phyloP scores from a whole-genome alignment of 345 rosid genomes.

The Eucalyptus shirleyi region DNA sequence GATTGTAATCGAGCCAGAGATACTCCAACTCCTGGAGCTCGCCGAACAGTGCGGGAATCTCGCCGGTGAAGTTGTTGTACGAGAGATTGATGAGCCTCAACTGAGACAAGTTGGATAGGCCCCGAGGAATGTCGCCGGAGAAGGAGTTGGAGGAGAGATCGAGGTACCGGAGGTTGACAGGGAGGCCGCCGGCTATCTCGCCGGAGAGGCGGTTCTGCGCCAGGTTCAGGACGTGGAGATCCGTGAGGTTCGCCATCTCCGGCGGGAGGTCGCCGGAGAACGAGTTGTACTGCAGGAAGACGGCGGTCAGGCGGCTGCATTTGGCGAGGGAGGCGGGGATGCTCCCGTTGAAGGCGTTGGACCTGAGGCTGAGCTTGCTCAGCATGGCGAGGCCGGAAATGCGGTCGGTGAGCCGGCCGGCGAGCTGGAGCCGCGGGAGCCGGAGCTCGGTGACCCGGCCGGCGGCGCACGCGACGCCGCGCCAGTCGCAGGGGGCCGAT shows the following conservation, averaged over 20 bases:
- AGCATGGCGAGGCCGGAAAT: conserved; percentile 40
- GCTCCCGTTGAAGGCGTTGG: conserved; percentile 67
- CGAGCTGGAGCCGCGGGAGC: conserved; percentile 66
- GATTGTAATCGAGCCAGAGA: conserved; percentile 67
- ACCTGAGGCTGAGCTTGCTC: conserved; percentile 57
- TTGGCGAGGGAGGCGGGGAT: conserved; percentile 60
- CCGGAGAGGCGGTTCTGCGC: conserved; percentile 75
- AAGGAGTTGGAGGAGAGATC: conserved; percentile 72
- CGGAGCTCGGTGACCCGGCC: conserved; percentile 62
- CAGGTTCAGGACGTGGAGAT: conserved; percentile 45
- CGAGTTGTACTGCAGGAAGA: conserved; percentile 81
- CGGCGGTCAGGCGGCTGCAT: conserved; percentile 58
- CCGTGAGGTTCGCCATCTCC: conserved; percentile 41
- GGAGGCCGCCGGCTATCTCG: conserved; percentile 32
- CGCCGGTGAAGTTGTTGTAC: conserved; percentile 57
- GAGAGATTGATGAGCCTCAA: conserved; percentile 54
- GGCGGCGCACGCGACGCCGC: conserved; percentile 45
- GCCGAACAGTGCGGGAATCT: conserved; percentile 63
- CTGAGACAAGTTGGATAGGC: conserved; percentile 30
- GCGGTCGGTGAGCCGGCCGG: conserved; percentile 52
- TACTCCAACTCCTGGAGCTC: conserved; percentile 50
- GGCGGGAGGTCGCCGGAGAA: conserved; percentile 68
- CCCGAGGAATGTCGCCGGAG: conserved; percentile 54
- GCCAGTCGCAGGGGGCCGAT: conserved; percentile 92
- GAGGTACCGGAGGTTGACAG: conserved; percentile 31